Percentiles rank a stretch among this genome's conserved stretches.
These are phyloP conservation scores for Mollisiaceae sp. DNA, from an alignment of 2,329 filamentous ascomycete species.

Conservation along the genomic window DNA sequence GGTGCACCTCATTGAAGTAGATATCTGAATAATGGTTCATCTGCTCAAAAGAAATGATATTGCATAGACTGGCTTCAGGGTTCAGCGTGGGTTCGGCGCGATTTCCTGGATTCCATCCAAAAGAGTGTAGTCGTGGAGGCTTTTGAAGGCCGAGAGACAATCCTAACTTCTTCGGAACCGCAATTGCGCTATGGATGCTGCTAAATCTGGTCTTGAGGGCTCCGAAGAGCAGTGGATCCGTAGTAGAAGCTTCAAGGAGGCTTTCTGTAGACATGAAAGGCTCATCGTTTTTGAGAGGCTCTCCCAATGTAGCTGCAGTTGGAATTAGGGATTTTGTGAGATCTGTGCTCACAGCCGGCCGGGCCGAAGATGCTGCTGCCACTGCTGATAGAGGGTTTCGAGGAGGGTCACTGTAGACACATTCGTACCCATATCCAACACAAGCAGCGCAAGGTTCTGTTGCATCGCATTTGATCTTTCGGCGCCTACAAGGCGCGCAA, in stretches of 20 bases:
- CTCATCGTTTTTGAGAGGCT: conserved; percentile 8
- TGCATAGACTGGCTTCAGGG: conserved; percentile 32
- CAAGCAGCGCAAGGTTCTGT: conserved; percentile 32
- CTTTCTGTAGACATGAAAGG: conserved; percentile 35
- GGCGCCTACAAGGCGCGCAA: conserved; percentile 35
- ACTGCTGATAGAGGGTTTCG: neutral
- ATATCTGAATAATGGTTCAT: conserved; percentile 39
- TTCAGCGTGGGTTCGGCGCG: conserved; percentile 39
- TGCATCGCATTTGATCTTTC: conserved; percentile 37
- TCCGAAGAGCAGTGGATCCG: conserved; percentile 14
- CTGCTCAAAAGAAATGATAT: conserved; percentile 38
- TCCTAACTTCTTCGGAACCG: conserved; percentile 43
- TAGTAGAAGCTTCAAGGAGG: neutral
- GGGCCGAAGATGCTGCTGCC: neutral
- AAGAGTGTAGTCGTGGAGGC: conserved; percentile 46
- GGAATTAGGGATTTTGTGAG: conserved; percentile 2
- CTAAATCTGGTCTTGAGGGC: conserved; percentile 30
- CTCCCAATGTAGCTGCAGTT: neutral
- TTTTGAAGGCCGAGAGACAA: conserved; percentile 41
- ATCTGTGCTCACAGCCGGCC: neutral
- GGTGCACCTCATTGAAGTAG: conserved; percentile 41
- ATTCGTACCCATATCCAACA: conserved; percentile 33
- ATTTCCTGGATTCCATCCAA: conserved; percentile 44
- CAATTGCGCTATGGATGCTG: conserved; percentile 42
- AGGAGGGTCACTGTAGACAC: conserved; percentile 16